Evolutionary conservation across 2,329 filamentous ascomycete species (phyloP).

Genomic region (Chalaropsis ovoidea): DNA sequence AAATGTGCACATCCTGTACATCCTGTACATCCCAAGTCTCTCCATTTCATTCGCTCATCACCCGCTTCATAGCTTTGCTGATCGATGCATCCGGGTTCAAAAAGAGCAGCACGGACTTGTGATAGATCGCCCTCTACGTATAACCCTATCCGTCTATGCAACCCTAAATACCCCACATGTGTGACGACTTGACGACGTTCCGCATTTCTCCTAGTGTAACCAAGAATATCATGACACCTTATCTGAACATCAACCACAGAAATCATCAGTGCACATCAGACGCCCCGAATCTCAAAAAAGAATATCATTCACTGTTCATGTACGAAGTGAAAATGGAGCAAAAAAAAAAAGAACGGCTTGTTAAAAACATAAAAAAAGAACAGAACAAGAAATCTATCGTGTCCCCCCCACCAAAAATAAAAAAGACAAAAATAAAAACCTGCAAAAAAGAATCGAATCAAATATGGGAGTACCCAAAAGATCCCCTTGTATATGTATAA

Average conservation of each 20-base stretch:
- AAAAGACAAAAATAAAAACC: neutral
- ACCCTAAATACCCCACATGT: neutral
- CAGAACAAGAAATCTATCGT: neutral
- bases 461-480: neutral
- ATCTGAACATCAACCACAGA: neutral
- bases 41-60: neutral
- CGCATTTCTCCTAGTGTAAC: neutral
- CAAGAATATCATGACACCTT: neutral
- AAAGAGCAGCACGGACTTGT: too few relatives aligned
- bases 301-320: too few relatives aligned
- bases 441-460: conserved; percentile 1
- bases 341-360: neutral
- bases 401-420: conserved; percentile 8
- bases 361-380: neutral
- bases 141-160: neutral
- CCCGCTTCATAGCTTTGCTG: neutral
- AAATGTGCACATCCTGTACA: neutral
- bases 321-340: neutral
- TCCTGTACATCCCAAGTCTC: neutral
- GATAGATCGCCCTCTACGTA: too few relatives aligned
- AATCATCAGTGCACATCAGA: neutral
- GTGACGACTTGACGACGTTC: neutral
- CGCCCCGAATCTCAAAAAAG: too few relatives aligned
- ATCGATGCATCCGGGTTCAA: neutral
- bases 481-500: neutral